Conservation (phyloP, 2,329 filamentous ascomycete genomes). For the Corinectria fuckeliana region DNA sequence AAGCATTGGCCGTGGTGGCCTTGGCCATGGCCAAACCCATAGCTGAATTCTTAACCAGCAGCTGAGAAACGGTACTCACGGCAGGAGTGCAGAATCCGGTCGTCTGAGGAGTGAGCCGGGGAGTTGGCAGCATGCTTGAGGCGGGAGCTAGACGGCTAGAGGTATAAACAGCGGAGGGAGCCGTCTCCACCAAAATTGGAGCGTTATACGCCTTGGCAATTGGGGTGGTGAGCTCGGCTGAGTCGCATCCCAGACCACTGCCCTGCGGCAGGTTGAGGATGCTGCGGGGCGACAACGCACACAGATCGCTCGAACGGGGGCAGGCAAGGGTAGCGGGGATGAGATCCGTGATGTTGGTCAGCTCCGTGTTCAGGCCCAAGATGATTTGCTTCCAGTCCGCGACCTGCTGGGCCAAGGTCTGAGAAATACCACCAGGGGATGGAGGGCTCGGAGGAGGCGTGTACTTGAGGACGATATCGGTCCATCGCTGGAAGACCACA, state of each 20-base stretch:
- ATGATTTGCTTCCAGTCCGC: conserved; percentile 66
- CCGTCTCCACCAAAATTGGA: conserved; percentile 56
- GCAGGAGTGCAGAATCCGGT: conserved; percentile 66
- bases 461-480: conserved; percentile 86
- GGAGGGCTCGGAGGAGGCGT: conserved; percentile 73
- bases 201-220: conserved; percentile 48
- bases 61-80: conserved; percentile 59
- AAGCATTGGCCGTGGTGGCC: conserved; percentile 51
- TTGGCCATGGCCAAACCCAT: conserved; percentile 69
- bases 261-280: conserved; percentile 52
- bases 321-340: conserved; percentile 43
- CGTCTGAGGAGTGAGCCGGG: conserved; percentile 63
- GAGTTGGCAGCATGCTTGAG: conserved; percentile 63
- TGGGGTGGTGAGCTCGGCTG: conserved; percentile 48
- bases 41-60: conserved; percentile 58
- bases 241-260: conserved; percentile 44
- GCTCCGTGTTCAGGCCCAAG: conserved; percentile 60
- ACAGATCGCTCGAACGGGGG: conserved; percentile 44
- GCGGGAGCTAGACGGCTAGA: conserved; percentile 58
- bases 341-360: conserved; percentile 65
- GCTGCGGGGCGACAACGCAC: conserved; percentile 49
- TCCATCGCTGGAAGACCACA: conserved; percentile 89
- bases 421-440: conserved; percentile 56
- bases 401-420: conserved; percentile 53
- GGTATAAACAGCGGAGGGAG: conserved; percentile 51